Evolutionary conservation across 139 green algal species (phyloP).

Genomic region (Volvox reticuliferus): DNA sequence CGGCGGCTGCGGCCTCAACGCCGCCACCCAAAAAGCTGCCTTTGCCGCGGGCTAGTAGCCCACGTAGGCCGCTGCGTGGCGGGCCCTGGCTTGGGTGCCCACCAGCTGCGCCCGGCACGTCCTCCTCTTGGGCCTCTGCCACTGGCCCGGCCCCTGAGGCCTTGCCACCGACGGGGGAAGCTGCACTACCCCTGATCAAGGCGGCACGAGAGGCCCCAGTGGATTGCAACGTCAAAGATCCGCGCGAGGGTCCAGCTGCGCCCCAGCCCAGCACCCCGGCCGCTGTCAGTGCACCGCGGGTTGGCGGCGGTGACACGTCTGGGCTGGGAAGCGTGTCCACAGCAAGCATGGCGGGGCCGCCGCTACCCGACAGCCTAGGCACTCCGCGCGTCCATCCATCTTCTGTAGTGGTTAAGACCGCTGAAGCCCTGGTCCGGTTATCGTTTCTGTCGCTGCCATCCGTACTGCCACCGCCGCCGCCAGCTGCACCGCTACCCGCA

Average conservation of each 20-base stretch:
- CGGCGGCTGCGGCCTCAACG: neutral
- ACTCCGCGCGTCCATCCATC: constrained; percentile 11
- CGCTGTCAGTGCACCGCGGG: neutral
- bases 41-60: neutral
- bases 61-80: neutral
- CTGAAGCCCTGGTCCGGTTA: neutral
- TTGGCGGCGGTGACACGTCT: neutral
- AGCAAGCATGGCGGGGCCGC: neutral
- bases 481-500: neutral
- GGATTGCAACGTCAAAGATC: neutral
- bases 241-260: neutral
- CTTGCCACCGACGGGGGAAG: neutral
- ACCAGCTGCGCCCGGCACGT: neutral
- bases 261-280: neutral
- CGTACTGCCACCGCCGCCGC: neutral
- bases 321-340: neutral
- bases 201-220: neutral
- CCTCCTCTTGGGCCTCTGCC: constrained; percentile 17
- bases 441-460: neutral
- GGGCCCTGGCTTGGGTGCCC: too few species aligned
- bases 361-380: neutral
- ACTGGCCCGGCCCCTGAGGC: neutral
- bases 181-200: neutral
- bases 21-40: too few species aligned
- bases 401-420: neutral